Base-by-base conservation (phyloP, 176 grass and related monocot genomes). In the Miscanthus lutarioriparius region DNA sequence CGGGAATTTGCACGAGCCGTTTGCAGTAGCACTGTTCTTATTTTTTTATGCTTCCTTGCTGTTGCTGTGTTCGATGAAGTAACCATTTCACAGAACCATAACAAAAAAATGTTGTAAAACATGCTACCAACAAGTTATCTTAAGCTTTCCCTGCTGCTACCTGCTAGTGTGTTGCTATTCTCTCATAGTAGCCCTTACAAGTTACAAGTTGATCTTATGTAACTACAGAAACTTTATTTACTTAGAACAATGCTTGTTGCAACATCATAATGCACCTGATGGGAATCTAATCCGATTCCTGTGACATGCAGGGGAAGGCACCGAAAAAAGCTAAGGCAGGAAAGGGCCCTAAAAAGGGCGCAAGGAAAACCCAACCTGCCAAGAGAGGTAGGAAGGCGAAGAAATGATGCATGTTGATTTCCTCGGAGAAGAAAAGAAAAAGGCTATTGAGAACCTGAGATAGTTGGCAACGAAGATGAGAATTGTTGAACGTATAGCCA, bases 361-460 rank as follows among this genome's bases (percentile, higher is more conserved):
- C 45, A 23, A 90, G 80, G 76, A 98, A 95, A 81, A 87, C 84
- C 22, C 89, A 88, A 80, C 47, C 83, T 40, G 70, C 76, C 1
- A 93, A 89, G 83, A 88, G 88, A 92, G 85, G 83, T 56, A 95
- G 83, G 77, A 95, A 98, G 89, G 75, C 70, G 14, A 95, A 86
- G 85, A 98, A 95, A 90, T 94, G 82, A 86, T 3, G 49, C 37
- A 17, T 45, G 56, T 35, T 4, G 10, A 49, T 74, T 49, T 30
- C 23, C 14, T 32, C 2, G 12, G 25, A 12, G 5, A 27, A 5
- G 9, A 1, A 10, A n/a, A n/a, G n/a, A n/a, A 11, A 23, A 15
- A 16, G n/a, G 12, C 13, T 26, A 12, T 26, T 73, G 23, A 47
- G 12, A 72, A 45, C 10, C 43, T n/a, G n/a, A n/a, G n/a, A n/a